A percentile compares a stretch with the other conserved stretches of the same genome.
phyloP scores from a whole-genome alignment of 495 filamentous ascomycete species.

The Bacidia rubella region DNA sequence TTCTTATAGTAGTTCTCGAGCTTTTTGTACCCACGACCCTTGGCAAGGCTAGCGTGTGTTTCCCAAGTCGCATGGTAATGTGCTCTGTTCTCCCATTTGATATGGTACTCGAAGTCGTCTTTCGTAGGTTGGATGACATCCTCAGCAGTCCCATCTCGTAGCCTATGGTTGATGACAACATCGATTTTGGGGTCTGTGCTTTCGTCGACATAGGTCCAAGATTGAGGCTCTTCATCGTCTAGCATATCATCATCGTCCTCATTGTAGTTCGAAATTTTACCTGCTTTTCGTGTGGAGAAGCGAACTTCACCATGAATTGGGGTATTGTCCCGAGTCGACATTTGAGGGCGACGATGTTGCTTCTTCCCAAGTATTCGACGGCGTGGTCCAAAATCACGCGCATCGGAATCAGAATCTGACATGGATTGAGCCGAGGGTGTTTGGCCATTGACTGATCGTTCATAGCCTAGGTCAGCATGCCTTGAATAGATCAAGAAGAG shows the following conservation, averaged over 20 bases:
- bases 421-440: slow-evolving; percentile 39
- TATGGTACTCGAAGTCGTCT: slow-evolving; percentile 82
- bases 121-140: slow-evolving; percentile 38
- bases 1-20: slow-evolving; percentile 90
- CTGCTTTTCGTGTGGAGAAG: slow-evolving; percentile 80
- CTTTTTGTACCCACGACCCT: slow-evolving; percentile 63
- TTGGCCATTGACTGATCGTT: slow-evolving; percentile 1
- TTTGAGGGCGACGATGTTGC: slow-evolving; percentile 47
- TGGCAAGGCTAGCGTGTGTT: slow-evolving; percentile 50
- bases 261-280: slow-evolving; percentile 76
- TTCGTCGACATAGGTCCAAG: slow-evolving; percentile 46
- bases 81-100: slow-evolving; percentile 95
- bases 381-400: slow-evolving; percentile 62
- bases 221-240: slow-evolving; percentile 55
- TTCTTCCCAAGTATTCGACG: slow-evolving; percentile 54
- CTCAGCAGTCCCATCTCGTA: slow-evolving; percentile 52
- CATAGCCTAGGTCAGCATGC: neutral
- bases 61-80: slow-evolving; percentile 96
- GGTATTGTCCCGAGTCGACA: slow-evolving; percentile 41
- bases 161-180: slow-evolving; percentile 70
- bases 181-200: slow-evolving; percentile 74
- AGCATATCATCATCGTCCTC: slow-evolving; percentile 68
- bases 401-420: slow-evolving; percentile 44
- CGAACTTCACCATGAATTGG: slow-evolving; percentile 59
- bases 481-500: neutral